Evolutionary conservation across 495 filamentous ascomycete species (phyloP), one percentile per base, ranked within the genome.

Genomic region (Lentithecium fluviatile): DNA sequence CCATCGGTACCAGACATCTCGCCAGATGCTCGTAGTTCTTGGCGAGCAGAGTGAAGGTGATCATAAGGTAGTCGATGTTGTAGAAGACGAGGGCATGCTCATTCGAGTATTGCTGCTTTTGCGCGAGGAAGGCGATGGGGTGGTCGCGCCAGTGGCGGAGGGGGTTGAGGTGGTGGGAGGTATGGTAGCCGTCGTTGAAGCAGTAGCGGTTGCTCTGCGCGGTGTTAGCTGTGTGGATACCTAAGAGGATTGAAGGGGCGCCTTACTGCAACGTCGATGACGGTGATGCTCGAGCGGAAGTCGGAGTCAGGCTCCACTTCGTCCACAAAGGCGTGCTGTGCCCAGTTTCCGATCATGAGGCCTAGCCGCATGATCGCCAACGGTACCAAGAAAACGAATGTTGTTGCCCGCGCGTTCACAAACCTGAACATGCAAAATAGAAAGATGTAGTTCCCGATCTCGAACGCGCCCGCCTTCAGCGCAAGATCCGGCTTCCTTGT

Each of bases 101-200:
- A 10, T 73, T 68, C 1, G 76, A 70, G 69, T 90, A 90, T 11
- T 77, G 77, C 6, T 76, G 64, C 67, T 87, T 87, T 53, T 82
- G 78, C 59, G 78, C 76, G n/a, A 89, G 69, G 62, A 90, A 85
- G 49, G 84, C 77, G 26, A 80, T 71, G 2, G 87, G 87, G 67
- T 89, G 86, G 42, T 88, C 85, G 46, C 86, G 79, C 87, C 87
- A 90, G 75, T 89, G 87, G 1, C 86, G 81, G 24, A 77, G 81
- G 3, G 87, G 85, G 71, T 90, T 87, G 10, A 89, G 78, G 69
- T 89, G 87, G 69, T 90, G 87, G 8, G 87, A 87, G 36, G 87
- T 88, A 70, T 90, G 87, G 71, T 88, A 90, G 52, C 87, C 87
- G 69, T 89, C 87, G 68, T 90, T 90, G 77, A 82, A 90, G 65